Evolutionary conservation across 1,284 basidiomycete species (phyloP), one percentile per base, ranked within the genome.

Genomic region (Trametes pubescens): DNA sequence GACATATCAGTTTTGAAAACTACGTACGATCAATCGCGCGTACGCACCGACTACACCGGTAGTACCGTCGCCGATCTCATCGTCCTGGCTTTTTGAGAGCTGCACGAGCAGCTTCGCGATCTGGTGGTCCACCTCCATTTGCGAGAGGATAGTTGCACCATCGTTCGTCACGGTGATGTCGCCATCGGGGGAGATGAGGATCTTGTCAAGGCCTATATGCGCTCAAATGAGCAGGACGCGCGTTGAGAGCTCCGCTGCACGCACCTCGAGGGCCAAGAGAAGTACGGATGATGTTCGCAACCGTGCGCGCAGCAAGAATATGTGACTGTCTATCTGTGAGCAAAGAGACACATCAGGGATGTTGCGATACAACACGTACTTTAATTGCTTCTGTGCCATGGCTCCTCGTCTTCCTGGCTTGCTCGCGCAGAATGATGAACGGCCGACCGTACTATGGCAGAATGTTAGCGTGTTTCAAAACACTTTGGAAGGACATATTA

Each of bases 111-210:
- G 87, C 80, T 98, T 99, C 64, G 97, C 97, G 74, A 99, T 97
- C 80, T 98, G 96, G 77, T 99, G 96, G 74, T 99, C 97, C 55
- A 99, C 95, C 80, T 99, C 94, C 95, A 97, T 97, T 81, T 96
- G 94, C 48, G 92, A 87, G 54, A 98, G 83, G 69, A 98, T 98
- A 22, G 96, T 98, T 14, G 97, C 97, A 55, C 97, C 97, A 81
- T 99, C 97, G 80, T 99, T 99, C 22, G 97, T 99, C 51, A 99
- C 97, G 53, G 96, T 99, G 73, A 99, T 99, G 74, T 99, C 97
- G 55, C 97, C 97, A 82, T 99, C 97, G 32, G 96, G 92, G 46
- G 95, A 96, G 76, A 99, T 98, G 75, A 99, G 87, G 77, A 99
- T 99, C 88, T 99, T 99, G 86, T 99, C 98, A 63, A 99, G 87